These are phyloP conservation scores for Carex parvula DNA, from an alignment of 176 grass and related monocot species.

Conservation along the genomic window DNA sequence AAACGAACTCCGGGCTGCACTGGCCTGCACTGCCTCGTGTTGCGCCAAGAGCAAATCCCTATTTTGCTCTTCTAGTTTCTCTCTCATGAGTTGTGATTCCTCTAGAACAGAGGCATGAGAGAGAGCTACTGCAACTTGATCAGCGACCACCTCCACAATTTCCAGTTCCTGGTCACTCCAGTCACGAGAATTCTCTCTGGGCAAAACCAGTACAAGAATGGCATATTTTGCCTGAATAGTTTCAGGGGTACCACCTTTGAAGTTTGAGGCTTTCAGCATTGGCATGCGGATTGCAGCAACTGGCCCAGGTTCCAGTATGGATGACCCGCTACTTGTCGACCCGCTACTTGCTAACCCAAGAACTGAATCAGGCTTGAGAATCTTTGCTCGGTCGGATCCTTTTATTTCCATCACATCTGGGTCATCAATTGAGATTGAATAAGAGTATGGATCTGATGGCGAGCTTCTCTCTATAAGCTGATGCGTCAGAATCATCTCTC, in stretches of 20 bases:
- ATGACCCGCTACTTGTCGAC: constrained; percentile 39
- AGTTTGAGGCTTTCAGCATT: constrained; percentile 67
- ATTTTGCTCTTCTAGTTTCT: constrained; percentile 65
- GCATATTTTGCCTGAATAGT: constrained; percentile 64
- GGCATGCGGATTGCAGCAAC: constrained; percentile 83
- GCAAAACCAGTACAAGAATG: constrained; percentile 63
- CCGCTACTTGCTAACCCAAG: constrained; percentile 50
- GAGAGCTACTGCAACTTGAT: constrained; percentile 72
- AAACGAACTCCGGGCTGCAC: constrained; percentile 70
- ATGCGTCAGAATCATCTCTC: constrained; percentile 58
- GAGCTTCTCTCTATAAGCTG: constrained; percentile 42
- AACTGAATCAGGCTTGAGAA: constrained; percentile 42
- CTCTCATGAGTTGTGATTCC: constrained; percentile 60
- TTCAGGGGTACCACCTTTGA: constrained; percentile 61
- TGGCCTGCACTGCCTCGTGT: constrained; percentile 63
- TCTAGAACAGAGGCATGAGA: constrained; percentile 74
- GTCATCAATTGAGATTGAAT: constrained; percentile 43
- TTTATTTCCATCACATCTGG: constrained; percentile 47
- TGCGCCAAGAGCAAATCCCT: constrained; percentile 56
- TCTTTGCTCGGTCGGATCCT: constrained; percentile 48
- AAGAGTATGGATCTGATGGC: background rate
- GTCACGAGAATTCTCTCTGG: constrained; percentile 32
- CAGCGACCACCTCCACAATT: constrained; percentile 77
- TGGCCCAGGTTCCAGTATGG: constrained; percentile 29
- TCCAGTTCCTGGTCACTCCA: constrained; percentile 69